A percentile compares a stretch with the other conserved stretches of the same genome.
These are phyloP conservation scores for Debaryomycetaceae sp. DNA, from an alignment of 1,139 yeast species.

Conservation along the genomic window DNA sequence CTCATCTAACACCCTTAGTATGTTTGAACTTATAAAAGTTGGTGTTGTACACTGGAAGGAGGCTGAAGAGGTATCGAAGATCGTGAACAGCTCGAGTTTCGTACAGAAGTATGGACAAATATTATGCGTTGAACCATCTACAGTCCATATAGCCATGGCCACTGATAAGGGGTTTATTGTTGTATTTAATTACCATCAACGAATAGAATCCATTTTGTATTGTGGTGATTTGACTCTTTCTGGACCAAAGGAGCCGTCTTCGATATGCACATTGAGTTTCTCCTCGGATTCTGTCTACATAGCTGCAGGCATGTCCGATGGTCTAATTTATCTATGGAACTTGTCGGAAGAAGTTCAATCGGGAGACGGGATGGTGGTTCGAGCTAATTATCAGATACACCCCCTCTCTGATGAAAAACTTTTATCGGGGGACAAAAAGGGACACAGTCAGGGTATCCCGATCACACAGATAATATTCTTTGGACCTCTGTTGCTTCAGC, in stretches of 20 bases:
- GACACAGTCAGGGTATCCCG: conserved; percentile 49
- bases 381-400: conserved; percentile 22
- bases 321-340: conserved; percentile 30
- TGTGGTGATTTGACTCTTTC: conserved; percentile 17
- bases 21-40: background rate
- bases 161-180: conserved; percentile 58
- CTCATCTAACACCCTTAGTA: background rate
- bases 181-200: conserved; percentile 64
- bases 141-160: conserved; percentile 54
- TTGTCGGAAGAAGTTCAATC: conserved; percentile 9
- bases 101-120: conserved; percentile 45
- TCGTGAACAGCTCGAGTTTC: conserved; percentile 23
- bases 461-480: conserved; percentile 52
- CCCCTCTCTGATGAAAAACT: conserved; percentile 28
- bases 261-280: conserved; percentile 38
- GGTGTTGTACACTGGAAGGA: conserved; percentile 20
- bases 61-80: conserved; percentile 16
- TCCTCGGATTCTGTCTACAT: conserved; percentile 30
- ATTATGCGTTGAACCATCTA: conserved; percentile 43
- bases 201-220: conserved; percentile 33
- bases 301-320: conserved; percentile 34
- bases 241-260: conserved; percentile 13
- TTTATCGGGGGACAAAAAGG: conserved; percentile 33
- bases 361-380: background rate
- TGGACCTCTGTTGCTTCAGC: conserved; percentile 53